Percentiles rank a stretch among this genome's conserved stretches.
These are phyloP conservation scores for Ustilago nuda DNA, from an alignment of 1,284 basidiomycete genomes.

Conservation along the genomic window DNA sequence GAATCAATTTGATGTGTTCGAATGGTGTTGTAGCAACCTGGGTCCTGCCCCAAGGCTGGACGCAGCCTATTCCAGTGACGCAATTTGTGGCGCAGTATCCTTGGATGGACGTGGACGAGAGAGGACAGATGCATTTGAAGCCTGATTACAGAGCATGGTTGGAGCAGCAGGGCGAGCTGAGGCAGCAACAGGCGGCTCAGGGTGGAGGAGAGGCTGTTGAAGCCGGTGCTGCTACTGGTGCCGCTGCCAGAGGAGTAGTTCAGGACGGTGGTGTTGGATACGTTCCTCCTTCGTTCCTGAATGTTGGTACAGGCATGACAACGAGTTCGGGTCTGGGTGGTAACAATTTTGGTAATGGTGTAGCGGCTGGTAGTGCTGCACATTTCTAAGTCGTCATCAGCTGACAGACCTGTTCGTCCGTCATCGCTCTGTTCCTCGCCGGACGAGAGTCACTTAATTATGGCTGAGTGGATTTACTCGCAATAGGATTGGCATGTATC, in stretches of 20 bases:
- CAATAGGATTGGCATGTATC: conserved; percentile 94
- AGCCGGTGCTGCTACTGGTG: neutral
- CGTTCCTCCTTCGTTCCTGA: conserved; percentile 18
- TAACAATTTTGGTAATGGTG: conserved; percentile 27
- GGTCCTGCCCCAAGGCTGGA: conserved; percentile 35
- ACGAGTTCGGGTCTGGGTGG: conserved; percentile 14
- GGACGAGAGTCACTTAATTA: too few species aligned
- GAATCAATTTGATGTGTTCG: neutral
- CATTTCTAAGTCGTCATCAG: conserved; percentile 10
- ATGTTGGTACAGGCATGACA: conserved; percentile 5
- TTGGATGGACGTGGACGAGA: conserved; percentile 29
- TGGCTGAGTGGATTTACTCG: conserved; percentile 60
- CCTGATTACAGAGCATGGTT: conserved; percentile 31
- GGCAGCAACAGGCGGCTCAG: neutral
- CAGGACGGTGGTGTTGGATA: conserved; percentile 31
- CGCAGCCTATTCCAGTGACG: conserved; percentile 43
- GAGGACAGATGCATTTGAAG: conserved; percentile 27
- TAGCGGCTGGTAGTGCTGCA: conserved; percentile 26
- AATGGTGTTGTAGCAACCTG: conserved; percentile 25
- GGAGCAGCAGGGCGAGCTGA: conserved; percentile 17
- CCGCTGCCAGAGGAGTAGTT: neutral
- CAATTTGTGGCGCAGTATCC: conserved; percentile 48
- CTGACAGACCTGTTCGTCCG: too few species aligned
- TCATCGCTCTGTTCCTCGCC: neutral
- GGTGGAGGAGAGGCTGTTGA: neutral